phyloP scores from a whole-genome alignment of 495 filamentous ascomycete genomes.

The Viridothelium virens region DNA sequence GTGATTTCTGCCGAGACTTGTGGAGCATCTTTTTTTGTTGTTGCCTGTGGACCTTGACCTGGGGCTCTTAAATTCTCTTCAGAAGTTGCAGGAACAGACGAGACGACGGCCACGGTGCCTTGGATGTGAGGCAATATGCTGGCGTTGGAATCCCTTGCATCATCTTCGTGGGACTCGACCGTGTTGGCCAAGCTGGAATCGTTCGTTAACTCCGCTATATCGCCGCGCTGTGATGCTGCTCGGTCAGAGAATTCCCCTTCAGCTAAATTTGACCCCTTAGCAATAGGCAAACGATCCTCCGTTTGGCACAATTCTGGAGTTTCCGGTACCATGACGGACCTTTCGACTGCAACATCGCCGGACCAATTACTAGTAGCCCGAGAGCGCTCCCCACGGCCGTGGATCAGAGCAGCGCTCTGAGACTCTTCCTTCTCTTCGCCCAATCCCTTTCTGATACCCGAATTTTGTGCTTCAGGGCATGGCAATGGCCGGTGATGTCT shows the following conservation, averaged over 20 bases:
- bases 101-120: not conserved
- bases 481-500: conserved; percentile 10
- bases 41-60: not conserved
- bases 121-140: too few relatives aligned
- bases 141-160: too few relatives aligned
- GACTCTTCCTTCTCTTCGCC: not conserved
- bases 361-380: not conserved
- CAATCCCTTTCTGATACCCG: too few relatives aligned
- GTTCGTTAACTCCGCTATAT: too few relatives aligned
- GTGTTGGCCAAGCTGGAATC: too few relatives aligned
- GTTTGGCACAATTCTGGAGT: not conserved
- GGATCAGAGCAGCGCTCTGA: not conserved
- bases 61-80: not conserved
- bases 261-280: not conserved
- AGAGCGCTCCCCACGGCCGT: not conserved
- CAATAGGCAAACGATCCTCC: not conserved
- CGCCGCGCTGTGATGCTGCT: too few relatives aligned
- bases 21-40: not conserved
- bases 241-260: not conserved
- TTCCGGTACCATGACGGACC: not conserved
- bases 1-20: not conserved
- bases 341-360: not conserved
- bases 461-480: not conserved
- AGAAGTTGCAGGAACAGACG: not conserved
- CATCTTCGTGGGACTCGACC: too few relatives aligned